Percentiles rank a stretch among this genome's conserved stretches.
phyloP scores from a whole-genome alignment of 2,329 filamentous ascomycete genomes.

The Beauveria sp. region DNA sequence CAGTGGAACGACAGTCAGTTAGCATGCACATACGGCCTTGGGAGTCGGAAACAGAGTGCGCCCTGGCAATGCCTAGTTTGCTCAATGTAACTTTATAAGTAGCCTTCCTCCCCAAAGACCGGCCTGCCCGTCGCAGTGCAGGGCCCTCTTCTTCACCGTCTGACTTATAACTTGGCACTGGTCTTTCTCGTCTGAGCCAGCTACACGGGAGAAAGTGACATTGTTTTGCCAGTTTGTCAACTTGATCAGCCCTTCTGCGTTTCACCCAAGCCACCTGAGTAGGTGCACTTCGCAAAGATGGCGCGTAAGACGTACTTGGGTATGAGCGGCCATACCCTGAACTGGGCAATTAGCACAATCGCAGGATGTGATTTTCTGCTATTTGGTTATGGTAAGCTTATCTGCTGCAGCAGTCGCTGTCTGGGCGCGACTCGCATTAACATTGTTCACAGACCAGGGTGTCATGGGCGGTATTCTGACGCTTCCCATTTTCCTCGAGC shows the following conservation, averaged over 20 bases:
- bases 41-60: background rate
- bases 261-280: background rate
- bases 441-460: conserved; percentile 55
- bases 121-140: background rate
- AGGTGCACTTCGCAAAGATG: conserved; percentile 12
- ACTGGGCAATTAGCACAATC: conserved; percentile 61
- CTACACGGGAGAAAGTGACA: background rate
- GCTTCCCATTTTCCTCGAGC: conserved; percentile 49
- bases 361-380: conserved; percentile 66
- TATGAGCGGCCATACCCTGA: conserved; percentile 56
- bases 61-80: background rate
- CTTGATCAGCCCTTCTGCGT: background rate
- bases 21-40: background rate
- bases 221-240: background rate
- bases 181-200: background rate
- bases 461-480: conserved; percentile 71
- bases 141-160: background rate
- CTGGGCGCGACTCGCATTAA: background rate
- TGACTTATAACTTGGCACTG: background rate
- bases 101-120: background rate
- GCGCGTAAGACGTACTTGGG: conserved; percentile 49
- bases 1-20: background rate
- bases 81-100: conserved; percentile 12
- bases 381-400: conserved; percentile 43
- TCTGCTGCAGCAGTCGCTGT: background rate